Base-by-base conservation (phyloP, 345 rosid species). In the Carallia pectinifolia region DNA sequence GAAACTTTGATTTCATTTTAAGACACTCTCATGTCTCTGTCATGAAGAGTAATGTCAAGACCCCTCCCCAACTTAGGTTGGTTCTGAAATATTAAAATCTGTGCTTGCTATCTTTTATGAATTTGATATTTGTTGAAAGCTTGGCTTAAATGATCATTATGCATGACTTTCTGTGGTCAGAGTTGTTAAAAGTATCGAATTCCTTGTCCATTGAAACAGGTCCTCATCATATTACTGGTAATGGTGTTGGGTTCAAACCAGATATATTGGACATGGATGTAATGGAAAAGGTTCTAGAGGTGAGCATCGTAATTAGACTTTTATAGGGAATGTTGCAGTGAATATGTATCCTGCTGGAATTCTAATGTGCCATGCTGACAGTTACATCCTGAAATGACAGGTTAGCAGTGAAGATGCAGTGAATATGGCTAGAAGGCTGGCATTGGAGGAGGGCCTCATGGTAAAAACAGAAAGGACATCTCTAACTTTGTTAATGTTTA, bases 211-310 rank as follows among this genome's bases (percentile, higher is more conserved):
- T 58, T 74, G 67, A 70, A 77, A 76, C 64, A 95, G 97, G 97
- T 79, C 99, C 97, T 72, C 99, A 91, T 80, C 84, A 87, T 12
- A 95, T 95, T 71, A 95, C 97, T 2, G 99, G 96, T 61, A 95
- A 89, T 37, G 97, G 99, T 0, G 99, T 95, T 63, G 99, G 99
- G 44, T 95, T 95, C 84, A 92, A 95, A 77, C 99, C 97, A 1
- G 97, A 90, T 33, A 95, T 95, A 54, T 75, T 95, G 79, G 99
- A 88, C 84, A 88, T 91, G 97, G 93, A 91, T 82, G 75, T 94
- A 19, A 88, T 94, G 97, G 97, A 95, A 64, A 86, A 83, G 62
- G 99, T 95, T 78, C 85, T 93, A 9, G 94, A 89, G 96, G 98
- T 87, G 72, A 62, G 69, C 65, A 30, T 40, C 0, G 52, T 48